Evolutionary conservation across 805 yeast species (phyloP).

Genomic region (Kodamaea nitidulidarum): DNA sequence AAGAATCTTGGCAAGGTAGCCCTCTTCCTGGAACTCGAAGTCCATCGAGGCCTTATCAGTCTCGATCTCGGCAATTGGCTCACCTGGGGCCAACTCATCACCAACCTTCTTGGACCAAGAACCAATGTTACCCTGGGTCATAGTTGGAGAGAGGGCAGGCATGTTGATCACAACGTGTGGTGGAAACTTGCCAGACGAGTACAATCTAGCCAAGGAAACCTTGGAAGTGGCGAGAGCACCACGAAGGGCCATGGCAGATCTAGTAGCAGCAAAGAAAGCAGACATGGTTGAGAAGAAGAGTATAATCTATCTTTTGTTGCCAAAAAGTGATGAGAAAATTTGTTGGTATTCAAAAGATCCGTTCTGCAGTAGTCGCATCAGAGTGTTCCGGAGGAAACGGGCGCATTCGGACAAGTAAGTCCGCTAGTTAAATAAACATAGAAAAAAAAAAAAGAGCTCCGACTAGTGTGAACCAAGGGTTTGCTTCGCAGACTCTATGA

Average conservation of each 20-base stretch:
- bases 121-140: slow-evolving; percentile 93
- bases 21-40: slow-evolving; percentile 97
- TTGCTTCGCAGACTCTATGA: background rate
- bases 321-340: slow-evolving; percentile 9
- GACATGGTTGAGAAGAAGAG: slow-evolving; percentile 20
- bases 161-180: slow-evolving; percentile 84
- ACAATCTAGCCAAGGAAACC: slow-evolving; percentile 33
- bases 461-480: background rate
- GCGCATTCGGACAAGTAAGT: slow-evolving; percentile 4
- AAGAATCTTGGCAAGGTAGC: slow-evolving; percentile 81
- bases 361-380: slow-evolving; percentile 7
- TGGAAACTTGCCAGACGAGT: slow-evolving; percentile 56
- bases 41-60: slow-evolving; percentile 98
- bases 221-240: slow-evolving; percentile 18
- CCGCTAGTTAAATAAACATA: background rate
- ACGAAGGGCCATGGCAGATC: slow-evolving; percentile 26
- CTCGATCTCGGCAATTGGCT: slow-evolving; percentile 92
- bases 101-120: slow-evolving; percentile 89
- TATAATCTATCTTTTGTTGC: slow-evolving; percentile 7
- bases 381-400: slow-evolving; percentile 5
- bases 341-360: slow-evolving; percentile 8
- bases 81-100: slow-evolving; percentile 86
- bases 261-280: slow-evolving; percentile 34
- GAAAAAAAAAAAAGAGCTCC: background rate
- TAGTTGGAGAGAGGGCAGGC: slow-evolving; percentile 99